A percentile compares a stretch with the other conserved stretches of the same genome.
Evolutionary conservation across 768 basidiomycete genomes (phyloP).

Genomic region (Candolleomyces eurysporus): DNA sequence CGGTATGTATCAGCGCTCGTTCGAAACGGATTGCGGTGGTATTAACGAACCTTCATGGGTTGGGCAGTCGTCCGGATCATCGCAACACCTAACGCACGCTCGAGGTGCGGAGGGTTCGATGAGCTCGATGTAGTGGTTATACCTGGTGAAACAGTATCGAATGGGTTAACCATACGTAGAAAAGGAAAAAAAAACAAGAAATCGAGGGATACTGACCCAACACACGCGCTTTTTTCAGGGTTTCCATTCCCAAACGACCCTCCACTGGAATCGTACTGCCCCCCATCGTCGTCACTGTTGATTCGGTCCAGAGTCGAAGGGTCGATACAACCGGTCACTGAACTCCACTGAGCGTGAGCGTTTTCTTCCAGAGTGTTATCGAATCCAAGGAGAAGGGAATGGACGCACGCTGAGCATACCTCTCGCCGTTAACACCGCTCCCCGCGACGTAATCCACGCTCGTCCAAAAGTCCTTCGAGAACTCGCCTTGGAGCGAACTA

Average conservation of each 20-base stretch:
- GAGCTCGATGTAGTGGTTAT: slow-evolving; percentile 60
- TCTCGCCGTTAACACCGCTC: slow-evolving; percentile 35
- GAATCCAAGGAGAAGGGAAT: background rate
- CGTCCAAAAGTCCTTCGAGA: slow-evolving; percentile 49
- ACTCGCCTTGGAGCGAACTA: slow-evolving; percentile 36
- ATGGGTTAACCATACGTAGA: background rate
- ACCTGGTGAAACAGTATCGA: slow-evolving; percentile 25
- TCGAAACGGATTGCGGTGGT: too few species aligned
- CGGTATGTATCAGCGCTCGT: background rate
- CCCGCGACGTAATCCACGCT: slow-evolving; percentile 47
- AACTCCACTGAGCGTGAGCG: background rate
- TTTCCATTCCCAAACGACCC: slow-evolving; percentile 50
- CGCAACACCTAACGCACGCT: slow-evolving; percentile 60
- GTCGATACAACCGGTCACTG: slow-evolving; percentile 58
- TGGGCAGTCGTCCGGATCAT: slow-evolving; percentile 54
- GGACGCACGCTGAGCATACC: slow-evolving; percentile 44
- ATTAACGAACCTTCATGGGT: slow-evolving; percentile 38
- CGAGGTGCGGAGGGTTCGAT: slow-evolving; percentile 50
- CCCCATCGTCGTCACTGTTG: slow-evolving; percentile 47
- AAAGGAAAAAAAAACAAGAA: background rate
- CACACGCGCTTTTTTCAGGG: slow-evolving; percentile 48
- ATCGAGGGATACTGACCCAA: slow-evolving; percentile 34
- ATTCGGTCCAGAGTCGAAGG: slow-evolving; percentile 41
- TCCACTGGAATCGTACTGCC: slow-evolving; percentile 60
- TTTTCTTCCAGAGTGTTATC: background rate